These are phyloP conservation scores for Komagataella mondaviorum DNA, from an alignment of 805 yeast genomes.

Conservation along the genomic window DNA sequence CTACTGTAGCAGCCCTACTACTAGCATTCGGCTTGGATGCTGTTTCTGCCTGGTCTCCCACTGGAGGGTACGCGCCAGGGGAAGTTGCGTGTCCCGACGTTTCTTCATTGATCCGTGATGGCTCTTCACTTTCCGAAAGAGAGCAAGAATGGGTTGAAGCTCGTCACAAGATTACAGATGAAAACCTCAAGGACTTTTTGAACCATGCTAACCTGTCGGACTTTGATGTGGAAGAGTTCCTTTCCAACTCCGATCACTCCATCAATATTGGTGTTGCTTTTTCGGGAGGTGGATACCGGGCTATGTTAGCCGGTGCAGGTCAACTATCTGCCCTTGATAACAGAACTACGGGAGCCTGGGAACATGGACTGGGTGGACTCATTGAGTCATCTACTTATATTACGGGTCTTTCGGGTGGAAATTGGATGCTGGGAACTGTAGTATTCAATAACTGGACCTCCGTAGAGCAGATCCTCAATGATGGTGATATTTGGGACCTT, in stretches of 20 bases:
- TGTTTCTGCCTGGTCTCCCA: constrained; percentile 33
- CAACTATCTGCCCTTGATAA: constrained; percentile 67
- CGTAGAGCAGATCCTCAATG: constrained; percentile 41
- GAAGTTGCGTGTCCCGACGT: constrained; percentile 35
- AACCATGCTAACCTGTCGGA: constrained; percentile 30
- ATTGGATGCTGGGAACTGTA: constrained; percentile 66
- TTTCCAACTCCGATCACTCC: constrained; percentile 23
- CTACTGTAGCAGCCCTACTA: neutral
- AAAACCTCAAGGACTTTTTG: constrained; percentile 30
- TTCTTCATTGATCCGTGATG: constrained; percentile 27
- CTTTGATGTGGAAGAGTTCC: constrained; percentile 29
- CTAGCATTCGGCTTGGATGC: neutral
- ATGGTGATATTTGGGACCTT: constrained; percentile 54
- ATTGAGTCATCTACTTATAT: constrained; percentile 59
- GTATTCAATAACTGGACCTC: constrained; percentile 62
- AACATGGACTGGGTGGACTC: constrained; percentile 57
- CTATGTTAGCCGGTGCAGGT: constrained; percentile 82
- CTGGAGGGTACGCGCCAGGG: constrained; percentile 50
- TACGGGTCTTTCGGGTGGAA: constrained; percentile 74
- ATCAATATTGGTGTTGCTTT: constrained; percentile 47
- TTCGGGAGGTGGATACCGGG: constrained; percentile 86
- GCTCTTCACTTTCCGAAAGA: constrained; percentile 26
- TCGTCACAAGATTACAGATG: constrained; percentile 31
- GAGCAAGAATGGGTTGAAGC: constrained; percentile 41
- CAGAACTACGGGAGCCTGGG: constrained; percentile 40